Evolutionary conservation across 805 yeast species (phyloP), one percentile per base, ranked within the genome.

Genomic region (Wickerhamiella vanderwaltii): DNA sequence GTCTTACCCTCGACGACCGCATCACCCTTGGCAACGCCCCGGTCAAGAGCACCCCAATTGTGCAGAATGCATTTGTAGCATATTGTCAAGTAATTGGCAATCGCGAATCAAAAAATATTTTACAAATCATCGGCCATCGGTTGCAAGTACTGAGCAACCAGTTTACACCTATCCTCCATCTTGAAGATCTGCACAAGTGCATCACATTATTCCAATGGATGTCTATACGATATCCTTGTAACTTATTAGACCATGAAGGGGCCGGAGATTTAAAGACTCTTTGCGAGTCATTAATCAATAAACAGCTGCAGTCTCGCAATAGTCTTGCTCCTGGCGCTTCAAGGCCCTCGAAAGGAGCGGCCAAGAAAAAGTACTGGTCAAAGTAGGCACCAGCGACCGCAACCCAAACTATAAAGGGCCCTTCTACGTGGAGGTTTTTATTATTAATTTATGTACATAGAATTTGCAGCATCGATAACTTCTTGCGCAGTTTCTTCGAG

Each of bases 191-290:
- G 45, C 94, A 86, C 61, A 74, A 75, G 48, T 62, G 73, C 34
- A 67, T 83, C 13, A 69, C 77, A 50, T 61, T 82, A 5, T 88
- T 74, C 54, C 64, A 84, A 55, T 88, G 98, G 98, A 65, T 88
- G 47, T 70, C 82, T 42, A 87, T 83, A 57, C 66, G 96, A 53
- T 88, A 79, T 65, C 94, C 96, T 1, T 75, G 79, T 23, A 68
- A 75, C 39, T 83, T 86, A 51, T 72, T 80, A 13, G 95, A 85
- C 57, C 66, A 75, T 12, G 82, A 77, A 45, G 71, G 84, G 35
- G 94, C 94, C 0, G 57, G 60, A 18, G 82, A 80, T 43, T 59
- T 84, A 51, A 81, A 81, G 55, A 63, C 72, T 22, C 60, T 82
- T 46, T 74, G 85, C 40, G 95, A 87, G 54, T 66, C 64, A 46